Evolutionary conservation across 306 rosid species (phyloP).

Genomic region (Quillaja saponaria): DNA sequence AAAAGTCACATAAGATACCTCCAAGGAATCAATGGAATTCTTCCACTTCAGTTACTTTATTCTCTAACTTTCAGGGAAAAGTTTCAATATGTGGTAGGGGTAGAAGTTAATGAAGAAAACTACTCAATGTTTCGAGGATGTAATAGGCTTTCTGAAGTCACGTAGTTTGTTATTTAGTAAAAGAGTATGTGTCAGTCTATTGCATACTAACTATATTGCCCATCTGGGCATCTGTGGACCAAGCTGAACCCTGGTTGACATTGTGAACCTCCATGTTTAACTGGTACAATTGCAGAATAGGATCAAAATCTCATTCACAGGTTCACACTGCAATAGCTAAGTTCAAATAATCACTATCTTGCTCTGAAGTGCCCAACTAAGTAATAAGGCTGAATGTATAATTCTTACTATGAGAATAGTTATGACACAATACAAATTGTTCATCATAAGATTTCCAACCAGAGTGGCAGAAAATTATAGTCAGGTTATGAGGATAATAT

Average conservation of each 20-base stretch:
- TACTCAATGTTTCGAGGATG: conserved; percentile 16
- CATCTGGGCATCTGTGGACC: background rate
- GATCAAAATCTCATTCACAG: conserved; percentile 12
- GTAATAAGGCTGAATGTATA: background rate
- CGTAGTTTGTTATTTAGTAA: background rate
- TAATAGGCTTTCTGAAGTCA: background rate
- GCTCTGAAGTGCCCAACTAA: conserved; percentile 4
- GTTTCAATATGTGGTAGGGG: no score
- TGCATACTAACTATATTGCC: background rate
- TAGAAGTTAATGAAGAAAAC: no score
- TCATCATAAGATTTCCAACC: no score
- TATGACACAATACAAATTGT: background rate
- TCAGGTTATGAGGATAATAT: no score
- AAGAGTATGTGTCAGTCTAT: background rate
- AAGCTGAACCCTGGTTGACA: background rate
- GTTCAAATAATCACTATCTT: background rate
- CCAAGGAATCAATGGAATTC: background rate
- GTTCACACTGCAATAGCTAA: conserved; percentile 7
- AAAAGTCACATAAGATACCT: conserved; percentile 22
- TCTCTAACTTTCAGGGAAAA: no score
- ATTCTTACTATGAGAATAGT: background rate
- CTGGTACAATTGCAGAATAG: conserved; percentile 2
- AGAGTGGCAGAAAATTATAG: no score
- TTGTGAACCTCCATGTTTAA: background rate
- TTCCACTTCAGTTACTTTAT: background rate